Base-by-base conservation (phyloP, 2,329 filamentous ascomycete genomes). In the Aspergillus pseudoviridinutans region DNA sequence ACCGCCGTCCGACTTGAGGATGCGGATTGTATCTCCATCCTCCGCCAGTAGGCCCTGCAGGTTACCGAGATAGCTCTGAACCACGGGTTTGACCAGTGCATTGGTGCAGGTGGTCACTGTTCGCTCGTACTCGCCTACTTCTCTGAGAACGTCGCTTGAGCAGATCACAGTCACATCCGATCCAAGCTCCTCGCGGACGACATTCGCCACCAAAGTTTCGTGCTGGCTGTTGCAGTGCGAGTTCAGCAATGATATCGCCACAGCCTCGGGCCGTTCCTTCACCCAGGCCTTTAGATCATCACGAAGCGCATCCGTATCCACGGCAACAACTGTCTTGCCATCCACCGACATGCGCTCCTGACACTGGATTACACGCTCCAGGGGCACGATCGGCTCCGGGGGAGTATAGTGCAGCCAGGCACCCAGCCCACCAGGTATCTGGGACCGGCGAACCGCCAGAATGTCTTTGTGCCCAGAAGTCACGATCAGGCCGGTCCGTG, bases 401-500 rank as follows among this genome's bases (percentile, higher is more conserved):
- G 79, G 77, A 0, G 73, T 69, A 59, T 73, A 82, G 53, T 78
- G 76, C 57, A 82, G 74, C 80, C 79, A 82, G 10, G 77, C 78
- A 1, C 78, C 79, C 9, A 82, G 65, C 2, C 78, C 78, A 3
- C 80, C 80, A 0, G 79, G 79, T n/a, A 82, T 81, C 55, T 82
- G 79, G 22, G 77, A 80, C 27, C 79, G 70, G 8, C 79, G 69
- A 10, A 79, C 68, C 0, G 75, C 74, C 51, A 82, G 67, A 49
- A 81, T 75, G 61, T 81, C 79, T 59, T 80, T 80, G 66, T 81
- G 79, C 3, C 79, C 79, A 2, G 74, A 71, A 1, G 79, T 81
- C 10, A 81, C 77, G 29, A 82, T 68, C 1, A 81, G 68, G 1
- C 73, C 79, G 1, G 78, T 74, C 29, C 75, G 76, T n/a, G 76